Evolutionary conservation across 495 filamentous ascomycete genomes (phyloP), one percentile per base, ranked within the genome.

Genomic region (Geopyxis carbonaria): DNA sequence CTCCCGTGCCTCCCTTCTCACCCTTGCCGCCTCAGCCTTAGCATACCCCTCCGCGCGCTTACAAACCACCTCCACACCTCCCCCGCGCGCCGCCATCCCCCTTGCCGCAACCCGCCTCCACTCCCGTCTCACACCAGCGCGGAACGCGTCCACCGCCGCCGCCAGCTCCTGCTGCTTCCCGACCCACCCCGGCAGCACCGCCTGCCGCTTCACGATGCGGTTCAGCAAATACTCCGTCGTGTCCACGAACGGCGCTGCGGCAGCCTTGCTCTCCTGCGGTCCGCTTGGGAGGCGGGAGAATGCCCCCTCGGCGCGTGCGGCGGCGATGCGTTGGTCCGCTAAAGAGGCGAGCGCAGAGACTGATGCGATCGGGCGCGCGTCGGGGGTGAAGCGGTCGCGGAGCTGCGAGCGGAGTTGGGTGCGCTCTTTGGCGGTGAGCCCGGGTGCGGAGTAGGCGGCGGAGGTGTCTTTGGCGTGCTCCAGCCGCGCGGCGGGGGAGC

Each of bases 201-300:
- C 89, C 57, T 97, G 89, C 40, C 80, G 78, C 61, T 94, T 78
- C 45, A 97, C 94, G 55, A 95, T 94, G 61, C 91, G 92, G 57
- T 97, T 97, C 76, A 97, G 77, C 48, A 95, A 81, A 56, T 93
- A 94, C 59, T 93, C 87, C 0, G 91, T 95, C 1, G 89, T 95
- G 56, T 95, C 85, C 23, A 95, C 68, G 55, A 89, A 97, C 0
- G 91, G 84, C 51, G 75, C 89, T 45, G 75, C 77, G 2, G 80
- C 80, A 50, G 82, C 76, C 36, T 83, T 63, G 54, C 93, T 87
- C 14, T 75, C 63, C 10, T 72, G 75, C 47, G 81, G 80, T 0
- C 89, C 89, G 8, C 89, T 67, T 2, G 78, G 73, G 3, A 95
- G 80, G 38, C 83, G 75, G 45, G 84, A 76, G 59, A 97, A 97